Conservation (phyloP, 257 asterid genomes). For the Solanum appendiculatum region DNA sequence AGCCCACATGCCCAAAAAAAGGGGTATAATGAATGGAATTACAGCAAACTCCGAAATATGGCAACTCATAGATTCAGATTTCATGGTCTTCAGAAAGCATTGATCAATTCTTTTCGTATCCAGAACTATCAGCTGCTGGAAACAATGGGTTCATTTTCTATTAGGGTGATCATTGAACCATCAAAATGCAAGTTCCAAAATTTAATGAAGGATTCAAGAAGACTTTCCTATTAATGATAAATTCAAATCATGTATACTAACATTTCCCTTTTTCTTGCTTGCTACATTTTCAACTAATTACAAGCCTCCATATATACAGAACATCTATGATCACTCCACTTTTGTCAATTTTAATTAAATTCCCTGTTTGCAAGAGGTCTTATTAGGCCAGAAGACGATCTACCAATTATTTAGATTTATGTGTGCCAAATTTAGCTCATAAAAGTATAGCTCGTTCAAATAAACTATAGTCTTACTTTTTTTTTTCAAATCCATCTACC, state of each 20-base stretch:
- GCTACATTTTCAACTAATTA: not conserved
- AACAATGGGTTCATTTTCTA: not conserved
- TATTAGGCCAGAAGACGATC: not conserved
- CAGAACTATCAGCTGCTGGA: not conserved
- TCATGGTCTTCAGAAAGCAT: no score
- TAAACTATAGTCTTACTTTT: not conserved
- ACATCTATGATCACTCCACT: not conserved
- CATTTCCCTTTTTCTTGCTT: not conserved
- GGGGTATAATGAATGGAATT: no score
- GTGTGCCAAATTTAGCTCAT: not conserved
- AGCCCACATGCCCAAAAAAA: slow-evolving; percentile 46
- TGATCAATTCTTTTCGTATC: not conserved
- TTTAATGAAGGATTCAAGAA: slow-evolving; percentile 25
- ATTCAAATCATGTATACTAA: not conserved
- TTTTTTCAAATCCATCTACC: not conserved
- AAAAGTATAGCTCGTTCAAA: not conserved
- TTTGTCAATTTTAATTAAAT: not conserved
- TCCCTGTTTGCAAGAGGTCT: not conserved
- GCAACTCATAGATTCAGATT: no score
- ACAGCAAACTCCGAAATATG: no score
- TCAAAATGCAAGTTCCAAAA: not conserved
- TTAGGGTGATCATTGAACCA: not conserved
- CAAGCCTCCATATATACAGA: not conserved
- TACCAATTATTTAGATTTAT: not conserved
- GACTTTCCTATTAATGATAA: not conserved